A percentile compares a stretch with the other conserved stretches of the same genome.
Evolutionary conservation across 192 early-diverging fungal species (phyloP).

Genomic region (Lobosporangium transversale): DNA sequence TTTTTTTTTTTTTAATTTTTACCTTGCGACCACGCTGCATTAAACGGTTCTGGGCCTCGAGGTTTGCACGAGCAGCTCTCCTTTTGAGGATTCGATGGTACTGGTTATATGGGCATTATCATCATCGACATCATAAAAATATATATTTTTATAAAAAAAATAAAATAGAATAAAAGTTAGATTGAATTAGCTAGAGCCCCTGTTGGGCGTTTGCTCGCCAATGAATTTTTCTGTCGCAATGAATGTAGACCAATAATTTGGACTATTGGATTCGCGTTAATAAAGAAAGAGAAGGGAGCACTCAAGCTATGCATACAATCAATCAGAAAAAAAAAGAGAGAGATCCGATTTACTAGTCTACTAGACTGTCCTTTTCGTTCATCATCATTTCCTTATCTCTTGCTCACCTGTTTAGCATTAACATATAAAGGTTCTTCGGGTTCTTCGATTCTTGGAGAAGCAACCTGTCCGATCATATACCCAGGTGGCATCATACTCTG

Average conservation of each 20-base stretch:
- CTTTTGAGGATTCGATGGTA: conserved; percentile 96
- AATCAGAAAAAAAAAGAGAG: conserved; percentile 1
- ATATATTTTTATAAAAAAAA: conserved; percentile 2
- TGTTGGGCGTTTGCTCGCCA: background rate
- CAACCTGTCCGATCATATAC: conserved; percentile 41
- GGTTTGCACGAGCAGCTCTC: conserved; percentile 85
- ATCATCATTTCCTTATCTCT: background rate
- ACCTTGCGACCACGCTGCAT: conserved; percentile 67
- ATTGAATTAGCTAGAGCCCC: background rate
- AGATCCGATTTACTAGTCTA: background rate
- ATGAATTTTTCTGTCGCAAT: conserved; percentile 5
- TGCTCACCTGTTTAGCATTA: conserved; percentile 49
- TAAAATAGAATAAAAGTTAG: background rate
- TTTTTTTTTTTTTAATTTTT: background rate
- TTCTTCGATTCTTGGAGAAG: conserved; percentile 28
- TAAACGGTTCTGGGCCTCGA: conserved; percentile 80
- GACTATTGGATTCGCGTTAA: conserved; percentile 7
- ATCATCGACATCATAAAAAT: too few relatives aligned
- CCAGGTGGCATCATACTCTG: conserved; percentile 47
- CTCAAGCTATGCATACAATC: background rate
- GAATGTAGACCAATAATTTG: conserved; percentile 29
- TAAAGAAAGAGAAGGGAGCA: background rate
- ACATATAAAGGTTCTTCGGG: conserved; percentile 49
- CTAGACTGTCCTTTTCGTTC: background rate
- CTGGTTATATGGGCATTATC: too few relatives aligned